These are phyloP conservation scores for Evansstolkia leycettana DNA, from an alignment of 495 filamentous ascomycete species.

Conservation along the genomic window DNA sequence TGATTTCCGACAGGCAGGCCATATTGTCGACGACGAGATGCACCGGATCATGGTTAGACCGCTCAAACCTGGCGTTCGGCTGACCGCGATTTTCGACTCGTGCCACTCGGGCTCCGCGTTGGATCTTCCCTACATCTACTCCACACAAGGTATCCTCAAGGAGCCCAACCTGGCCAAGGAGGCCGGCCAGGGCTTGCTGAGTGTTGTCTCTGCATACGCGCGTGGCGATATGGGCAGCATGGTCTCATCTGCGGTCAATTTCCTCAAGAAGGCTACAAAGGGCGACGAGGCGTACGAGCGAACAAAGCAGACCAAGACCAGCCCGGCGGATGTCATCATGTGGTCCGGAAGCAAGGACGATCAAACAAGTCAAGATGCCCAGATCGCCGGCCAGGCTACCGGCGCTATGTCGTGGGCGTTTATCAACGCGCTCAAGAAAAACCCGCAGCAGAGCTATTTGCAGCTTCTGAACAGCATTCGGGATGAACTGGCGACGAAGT, in stretches of 20 bases:
- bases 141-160: conserved; percentile 88
- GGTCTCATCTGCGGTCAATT: conserved; percentile 65
- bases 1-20: conserved; percentile 79
- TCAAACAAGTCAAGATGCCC: conserved; percentile 66
- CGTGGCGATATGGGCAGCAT: conserved; percentile 82
- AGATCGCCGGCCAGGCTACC: conserved; percentile 71
- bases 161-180: conserved; percentile 97
- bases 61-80: conserved; percentile 68
- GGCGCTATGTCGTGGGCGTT: conserved; percentile 99
- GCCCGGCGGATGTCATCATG: conserved; percentile 92
- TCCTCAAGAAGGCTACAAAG: conserved; percentile 85
- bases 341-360: conserved; percentile 94
- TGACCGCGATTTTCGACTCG: conserved; percentile 99
- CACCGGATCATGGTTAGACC: conserved; percentile 90
- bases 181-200: conserved; percentile 83
- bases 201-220: conserved; percentile 80
- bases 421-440: conserved; percentile 87
- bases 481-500: conserved; percentile 78
- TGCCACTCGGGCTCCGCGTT: conserved; percentile 95
- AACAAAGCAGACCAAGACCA: conserved; percentile 80
- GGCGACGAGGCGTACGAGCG: conserved; percentile 74
- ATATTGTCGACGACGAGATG: conserved; percentile 98
- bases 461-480: conserved; percentile 91
- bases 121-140: conserved; percentile 96
- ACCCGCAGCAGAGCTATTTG: conserved; percentile 95